Conservation (phyloP, 345 rosid species). For the Eutrema yunnanense region DNA sequence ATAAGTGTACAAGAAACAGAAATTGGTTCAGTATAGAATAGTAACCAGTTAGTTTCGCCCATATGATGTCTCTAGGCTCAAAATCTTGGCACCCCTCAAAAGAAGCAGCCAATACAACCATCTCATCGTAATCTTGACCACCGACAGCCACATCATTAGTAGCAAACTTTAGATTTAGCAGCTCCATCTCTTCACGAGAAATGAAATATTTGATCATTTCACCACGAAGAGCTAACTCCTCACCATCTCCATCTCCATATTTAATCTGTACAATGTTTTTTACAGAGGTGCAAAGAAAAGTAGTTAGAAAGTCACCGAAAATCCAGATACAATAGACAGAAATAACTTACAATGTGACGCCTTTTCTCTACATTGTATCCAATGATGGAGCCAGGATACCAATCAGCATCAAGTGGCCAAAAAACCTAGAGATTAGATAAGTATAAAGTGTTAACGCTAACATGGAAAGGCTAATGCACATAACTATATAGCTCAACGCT, state of each 20-base stretch:
- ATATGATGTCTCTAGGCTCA: slow-evolving; percentile 84
- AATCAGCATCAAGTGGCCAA: slow-evolving; percentile 98
- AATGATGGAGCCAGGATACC: slow-evolving; percentile 69
- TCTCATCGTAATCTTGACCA: slow-evolving; percentile 66
- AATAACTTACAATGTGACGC: slow-evolving; percentile 55
- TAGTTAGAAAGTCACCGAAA: neutral
- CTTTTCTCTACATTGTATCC: slow-evolving; percentile 58
- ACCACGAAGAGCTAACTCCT: slow-evolving; percentile 56
- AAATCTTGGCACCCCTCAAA: slow-evolving; percentile 80
- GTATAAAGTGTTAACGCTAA: neutral
- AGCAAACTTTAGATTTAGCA: slow-evolving; percentile 42
- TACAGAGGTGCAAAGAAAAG: slow-evolving; percentile 6
- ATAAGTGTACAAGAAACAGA: neutral
- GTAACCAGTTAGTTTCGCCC: slow-evolving; percentile 97
- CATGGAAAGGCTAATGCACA: neutral
- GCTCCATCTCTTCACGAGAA: slow-evolving; percentile 69
- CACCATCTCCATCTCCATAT: slow-evolving; percentile 84
- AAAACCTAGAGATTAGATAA: slow-evolving; percentile 55
- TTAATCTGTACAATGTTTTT: slow-evolving; percentile 47
- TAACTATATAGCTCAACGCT: slow-evolving; percentile 26
- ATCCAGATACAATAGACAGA: neutral
- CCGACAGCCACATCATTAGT: slow-evolving; percentile 41
- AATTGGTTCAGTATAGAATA: neutral
- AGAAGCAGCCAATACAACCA: slow-evolving; percentile 90
- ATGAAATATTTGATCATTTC: slow-evolving; percentile 63